phyloP scores from a whole-genome alignment of 192 early-diverging fungal species.

The Linnemannia zychae region DNA sequence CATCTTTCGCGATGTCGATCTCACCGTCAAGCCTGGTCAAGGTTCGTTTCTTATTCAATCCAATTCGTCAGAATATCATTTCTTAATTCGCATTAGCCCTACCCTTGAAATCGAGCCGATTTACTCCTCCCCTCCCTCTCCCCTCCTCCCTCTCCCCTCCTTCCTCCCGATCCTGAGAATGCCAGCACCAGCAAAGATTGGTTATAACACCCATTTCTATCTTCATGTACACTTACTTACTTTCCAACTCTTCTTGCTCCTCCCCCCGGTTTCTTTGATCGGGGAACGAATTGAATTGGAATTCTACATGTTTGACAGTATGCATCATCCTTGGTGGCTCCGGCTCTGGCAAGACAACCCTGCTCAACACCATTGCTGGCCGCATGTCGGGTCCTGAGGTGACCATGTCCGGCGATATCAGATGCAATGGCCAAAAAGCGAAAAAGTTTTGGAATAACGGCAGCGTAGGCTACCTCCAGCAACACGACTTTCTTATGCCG shows the following conservation, averaged over 20 bases:
- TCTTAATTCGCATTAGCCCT: not conserved
- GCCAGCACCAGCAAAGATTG: not conserved
- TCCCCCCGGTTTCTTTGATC: not conserved
- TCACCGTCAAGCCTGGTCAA: slow-evolving; percentile 53
- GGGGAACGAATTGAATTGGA: not conserved
- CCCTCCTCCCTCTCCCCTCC: not conserved
- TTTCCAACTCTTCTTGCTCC: not conserved
- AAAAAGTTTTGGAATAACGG: slow-evolving; percentile 56
- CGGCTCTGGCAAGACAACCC: slow-evolving; percentile 85
- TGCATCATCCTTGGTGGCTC: slow-evolving; percentile 87
- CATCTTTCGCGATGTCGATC: slow-evolving; percentile 50
- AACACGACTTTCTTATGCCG: slow-evolving; percentile 53
- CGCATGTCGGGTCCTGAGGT: slow-evolving; percentile 68
- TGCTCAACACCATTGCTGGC: slow-evolving; percentile 80
- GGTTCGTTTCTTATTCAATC: slow-evolving; percentile 22
- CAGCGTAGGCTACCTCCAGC: slow-evolving; percentile 57
- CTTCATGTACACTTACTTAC: not conserved
- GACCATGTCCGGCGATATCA: slow-evolving; percentile 59
- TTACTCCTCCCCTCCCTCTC: not conserved
- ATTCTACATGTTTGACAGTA: slow-evolving; percentile 56
- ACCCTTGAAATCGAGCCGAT: not conserved
- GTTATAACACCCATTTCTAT: too few species aligned
- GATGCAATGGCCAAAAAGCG: slow-evolving; percentile 59
- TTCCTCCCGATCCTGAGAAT: not conserved
- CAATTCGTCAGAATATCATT: not conserved